Conservation (phyloP, 2,329 filamentous ascomycete species). For the Calonectria leucothoes region DNA sequence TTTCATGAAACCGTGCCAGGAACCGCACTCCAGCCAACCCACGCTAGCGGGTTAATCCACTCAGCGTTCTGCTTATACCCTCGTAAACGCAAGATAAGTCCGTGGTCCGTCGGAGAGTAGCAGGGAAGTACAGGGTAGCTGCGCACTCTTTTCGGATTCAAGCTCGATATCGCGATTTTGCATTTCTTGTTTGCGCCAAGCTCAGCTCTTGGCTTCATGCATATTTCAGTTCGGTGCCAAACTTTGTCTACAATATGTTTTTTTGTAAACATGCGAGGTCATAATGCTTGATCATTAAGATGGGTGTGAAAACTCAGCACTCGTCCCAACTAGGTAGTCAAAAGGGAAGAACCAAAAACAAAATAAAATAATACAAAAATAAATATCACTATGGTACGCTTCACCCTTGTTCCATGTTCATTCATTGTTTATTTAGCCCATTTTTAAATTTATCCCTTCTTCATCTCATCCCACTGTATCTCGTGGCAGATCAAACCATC, state of each 20-base stretch:
- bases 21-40: background rate
- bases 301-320: background rate
- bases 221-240: background rate
- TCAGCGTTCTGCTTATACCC: background rate
- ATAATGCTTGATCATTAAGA: background rate
- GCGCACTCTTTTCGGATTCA: background rate
- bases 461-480: background rate
- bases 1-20: slow-evolving; percentile 5
- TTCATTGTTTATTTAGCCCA: background rate
- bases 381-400: too few species aligned
- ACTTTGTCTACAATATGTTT: background rate
- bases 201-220: background rate
- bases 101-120: background rate
- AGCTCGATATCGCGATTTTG: background rate
- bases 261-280: background rate
- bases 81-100: background rate
- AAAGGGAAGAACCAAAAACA: too few species aligned
- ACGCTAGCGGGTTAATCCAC: background rate
- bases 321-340: too few species aligned
- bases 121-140: background rate
- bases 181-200: background rate
- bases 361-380: too few species aligned
- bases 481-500: background rate
- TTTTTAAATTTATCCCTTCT: background rate
- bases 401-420: background rate